Evolutionary conservation across 1,284 basidiomycete species (phyloP).

Genomic region (Melampsora americana): DNA sequence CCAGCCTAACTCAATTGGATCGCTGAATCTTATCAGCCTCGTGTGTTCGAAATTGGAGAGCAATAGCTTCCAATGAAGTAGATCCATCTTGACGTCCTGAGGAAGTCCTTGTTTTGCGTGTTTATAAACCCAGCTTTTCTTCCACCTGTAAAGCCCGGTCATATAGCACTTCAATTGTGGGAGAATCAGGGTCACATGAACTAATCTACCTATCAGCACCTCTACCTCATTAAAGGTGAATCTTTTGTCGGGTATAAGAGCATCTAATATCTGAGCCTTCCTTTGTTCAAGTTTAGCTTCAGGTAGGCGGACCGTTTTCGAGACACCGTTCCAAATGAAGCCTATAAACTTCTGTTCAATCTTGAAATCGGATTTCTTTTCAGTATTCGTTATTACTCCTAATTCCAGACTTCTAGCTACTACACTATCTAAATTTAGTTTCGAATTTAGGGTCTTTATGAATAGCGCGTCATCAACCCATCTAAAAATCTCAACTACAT

Average conservation of each 20-base stretch:
- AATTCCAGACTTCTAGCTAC: not conserved
- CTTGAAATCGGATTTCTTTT: not conserved
- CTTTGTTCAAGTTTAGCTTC: not conserved
- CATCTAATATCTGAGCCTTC: too few relatives aligned
- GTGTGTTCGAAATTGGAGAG: not conserved
- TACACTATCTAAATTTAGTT: not conserved
- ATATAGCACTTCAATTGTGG: conserved; percentile 6
- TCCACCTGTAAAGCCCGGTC: too few relatives aligned
- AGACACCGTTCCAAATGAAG: conserved; percentile 11
- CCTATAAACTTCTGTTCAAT: conserved; percentile 8
- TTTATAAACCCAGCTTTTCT: too few relatives aligned
- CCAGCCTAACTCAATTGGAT: not conserved
- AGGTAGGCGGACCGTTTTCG: conserved; percentile 2
- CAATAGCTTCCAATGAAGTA: not conserved
- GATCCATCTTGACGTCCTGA: too few relatives aligned
- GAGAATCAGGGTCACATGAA: not conserved
- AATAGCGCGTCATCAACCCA: too few relatives aligned
- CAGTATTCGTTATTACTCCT: not conserved
- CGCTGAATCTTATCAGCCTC: too few relatives aligned
- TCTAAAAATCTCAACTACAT: not conserved
- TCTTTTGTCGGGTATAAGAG: too few relatives aligned
- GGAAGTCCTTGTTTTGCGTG: too few relatives aligned
- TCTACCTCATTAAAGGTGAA: not conserved
- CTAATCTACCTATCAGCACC: not conserved
- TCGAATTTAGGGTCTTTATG: not conserved